These are phyloP conservation scores for Extremus antarcticus DNA, from an alignment of 495 filamentous ascomycete species.

Conservation along the genomic window DNA sequence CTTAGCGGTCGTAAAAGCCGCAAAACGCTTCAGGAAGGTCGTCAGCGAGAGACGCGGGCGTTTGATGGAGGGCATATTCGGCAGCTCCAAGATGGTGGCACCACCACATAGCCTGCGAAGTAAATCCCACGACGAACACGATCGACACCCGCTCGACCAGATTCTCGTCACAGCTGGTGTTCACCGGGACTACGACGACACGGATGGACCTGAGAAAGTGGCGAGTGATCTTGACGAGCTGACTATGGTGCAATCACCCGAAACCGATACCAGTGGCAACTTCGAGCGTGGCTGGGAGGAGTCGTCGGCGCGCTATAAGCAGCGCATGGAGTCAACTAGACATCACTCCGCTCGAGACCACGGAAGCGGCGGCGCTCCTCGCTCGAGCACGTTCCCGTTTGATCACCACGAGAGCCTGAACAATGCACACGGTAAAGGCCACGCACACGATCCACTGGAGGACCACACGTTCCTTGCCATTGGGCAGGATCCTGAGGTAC, in stretches of 20 bases:
- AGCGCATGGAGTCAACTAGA: neutral
- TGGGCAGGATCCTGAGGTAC: slow-evolving; percentile 44
- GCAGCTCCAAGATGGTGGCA: slow-evolving; percentile 44
- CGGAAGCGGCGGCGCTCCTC: neutral
- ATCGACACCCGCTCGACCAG: slow-evolving; percentile 39
- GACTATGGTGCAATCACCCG: neutral
- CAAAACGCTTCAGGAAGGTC: slow-evolving; percentile 69
- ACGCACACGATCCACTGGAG: slow-evolving; percentile 53
- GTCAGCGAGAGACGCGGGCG: slow-evolving; percentile 35
- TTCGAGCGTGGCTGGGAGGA: slow-evolving; percentile 8
- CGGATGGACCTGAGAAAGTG: slow-evolving; percentile 20
- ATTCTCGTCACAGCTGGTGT: slow-evolving; percentile 41
- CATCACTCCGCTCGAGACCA: neutral
- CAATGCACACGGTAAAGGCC: slow-evolving; percentile 42
- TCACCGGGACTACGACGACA: slow-evolving; percentile 30
- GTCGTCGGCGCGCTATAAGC: slow-evolving; percentile 6
- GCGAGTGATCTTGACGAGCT: slow-evolving; percentile 22
- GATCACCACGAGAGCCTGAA: neutral
- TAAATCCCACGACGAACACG: slow-evolving; percentile 38
- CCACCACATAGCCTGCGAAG: slow-evolving; percentile 45
- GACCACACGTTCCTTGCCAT: slow-evolving; percentile 63
- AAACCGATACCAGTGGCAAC: neutral
- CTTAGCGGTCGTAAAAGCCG: slow-evolving; percentile 83
- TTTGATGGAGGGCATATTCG: slow-evolving; percentile 47
- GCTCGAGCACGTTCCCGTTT: too few relatives aligned